A percentile compares a stretch with the other conserved stretches of the same genome.
phyloP scores from a whole-genome alignment of 2,329 filamentous ascomycete genomes.

The Penicillium hesseltinei region DNA sequence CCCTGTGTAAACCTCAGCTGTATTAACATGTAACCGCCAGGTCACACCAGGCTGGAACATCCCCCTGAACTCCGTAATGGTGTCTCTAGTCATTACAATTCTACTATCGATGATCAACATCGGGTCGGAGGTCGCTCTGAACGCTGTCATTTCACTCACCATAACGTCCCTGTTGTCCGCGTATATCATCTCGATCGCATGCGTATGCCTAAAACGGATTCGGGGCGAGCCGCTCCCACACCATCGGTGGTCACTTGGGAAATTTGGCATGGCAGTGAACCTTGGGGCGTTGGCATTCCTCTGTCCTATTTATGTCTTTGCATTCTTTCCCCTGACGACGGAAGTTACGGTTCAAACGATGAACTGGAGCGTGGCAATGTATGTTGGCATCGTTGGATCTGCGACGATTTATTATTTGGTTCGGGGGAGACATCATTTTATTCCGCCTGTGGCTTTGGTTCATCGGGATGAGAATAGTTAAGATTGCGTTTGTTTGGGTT shows the following conservation, averaged over 20 bases:
- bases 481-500: neutral
- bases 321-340: conserved; percentile 45
- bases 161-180: conserved; percentile 43
- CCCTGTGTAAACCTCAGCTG: neutral
- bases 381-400: conserved; percentile 44
- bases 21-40: conserved; percentile 19
- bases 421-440: conserved; percentile 43
- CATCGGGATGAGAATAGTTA: conserved; percentile 25
- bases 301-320: conserved; percentile 42
- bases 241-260: conserved; percentile 48
- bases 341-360: conserved; percentile 39
- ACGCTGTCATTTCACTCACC: conserved; percentile 46
- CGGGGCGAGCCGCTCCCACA: conserved; percentile 43
- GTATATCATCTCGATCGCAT: conserved; percentile 49
- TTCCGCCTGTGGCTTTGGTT: conserved; percentile 39
- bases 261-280: conserved; percentile 46
- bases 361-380: conserved; percentile 52
- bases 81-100: conserved; percentile 45
- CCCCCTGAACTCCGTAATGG: conserved; percentile 49
- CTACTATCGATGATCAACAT: conserved; percentile 54
- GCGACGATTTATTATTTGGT: conserved; percentile 46
- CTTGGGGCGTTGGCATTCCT: conserved; percentile 42
- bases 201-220: conserved; percentile 47
- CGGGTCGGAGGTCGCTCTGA: conserved; percentile 47
- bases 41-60: conserved; percentile 42